Conservation (phyloP, 805 yeast genomes). For the Ogataea pignaliae region DNA sequence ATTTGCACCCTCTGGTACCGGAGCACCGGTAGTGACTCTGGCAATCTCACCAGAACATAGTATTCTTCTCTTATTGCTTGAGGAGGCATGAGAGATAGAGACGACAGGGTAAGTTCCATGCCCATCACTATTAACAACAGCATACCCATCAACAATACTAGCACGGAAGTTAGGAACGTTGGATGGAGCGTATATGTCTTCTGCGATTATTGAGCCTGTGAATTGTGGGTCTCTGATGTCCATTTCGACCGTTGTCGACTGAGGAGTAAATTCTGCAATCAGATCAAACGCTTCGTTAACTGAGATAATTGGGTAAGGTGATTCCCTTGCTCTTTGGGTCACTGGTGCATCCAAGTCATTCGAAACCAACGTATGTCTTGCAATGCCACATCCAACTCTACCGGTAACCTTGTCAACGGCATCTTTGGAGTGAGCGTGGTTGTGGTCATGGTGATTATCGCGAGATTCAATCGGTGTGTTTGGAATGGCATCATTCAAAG, state of each 20-base stretch:
- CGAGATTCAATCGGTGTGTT: conserved; percentile 9
- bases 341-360: conserved; percentile 36
- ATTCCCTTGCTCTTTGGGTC: conserved; percentile 37
- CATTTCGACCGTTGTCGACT: conserved; percentile 20
- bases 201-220: conserved; percentile 38
- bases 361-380: conserved; percentile 34
- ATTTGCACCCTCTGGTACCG: conserved; percentile 48
- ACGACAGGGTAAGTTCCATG: conserved; percentile 41
- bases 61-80: conserved; percentile 16
- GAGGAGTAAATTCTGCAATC: conserved; percentile 33
- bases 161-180: conserved; percentile 49
- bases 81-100: conserved; percentile 39
- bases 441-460: conserved; percentile 13
- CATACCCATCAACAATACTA: conserved; percentile 54
- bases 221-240: conserved; percentile 24
- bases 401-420: conserved; percentile 5
- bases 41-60: conserved; percentile 33
- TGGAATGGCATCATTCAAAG: conserved; percentile 22
- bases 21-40: conserved; percentile 54
- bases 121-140: conserved; percentile 41
- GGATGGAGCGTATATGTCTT: conserved; percentile 35
- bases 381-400: conserved; percentile 27
- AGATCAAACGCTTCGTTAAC: conserved; percentile 35
- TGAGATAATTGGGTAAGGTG: conserved; percentile 46
- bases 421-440: conserved; percentile 17